phyloP scores from a whole-genome alignment of 78 protist genomes.

The Dictyostelium capitatum region DNA sequence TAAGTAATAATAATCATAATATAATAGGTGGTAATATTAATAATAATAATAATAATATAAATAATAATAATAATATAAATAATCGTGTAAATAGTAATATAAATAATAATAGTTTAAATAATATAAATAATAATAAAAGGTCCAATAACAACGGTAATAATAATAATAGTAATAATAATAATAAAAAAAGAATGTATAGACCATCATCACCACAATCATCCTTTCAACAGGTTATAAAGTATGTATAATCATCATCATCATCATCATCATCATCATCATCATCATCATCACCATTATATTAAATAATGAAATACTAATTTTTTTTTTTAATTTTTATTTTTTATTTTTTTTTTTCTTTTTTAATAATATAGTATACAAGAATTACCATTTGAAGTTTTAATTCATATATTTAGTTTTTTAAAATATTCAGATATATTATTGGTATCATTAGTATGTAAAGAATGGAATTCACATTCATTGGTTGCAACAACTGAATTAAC shows the following conservation, averaged over 20 bases:
- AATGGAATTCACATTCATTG: conserved; percentile 49
- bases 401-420: conserved; percentile 58
- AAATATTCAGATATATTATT: conserved; percentile 31
- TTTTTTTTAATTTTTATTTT: background rate
- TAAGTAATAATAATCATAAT: background rate
- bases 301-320: too few relatives aligned
- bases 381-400: conserved; percentile 59
- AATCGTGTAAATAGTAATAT: background rate
- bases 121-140: background rate
- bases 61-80: background rate
- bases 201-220: too few relatives aligned
- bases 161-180: too few relatives aligned
- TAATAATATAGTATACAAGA: conserved; percentile 33
- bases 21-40: background rate
- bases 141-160: background rate
- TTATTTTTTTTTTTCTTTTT: background rate
- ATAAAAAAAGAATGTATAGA: too few relatives aligned
- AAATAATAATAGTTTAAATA: background rate
- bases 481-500: conserved; percentile 53
- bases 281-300: too few relatives aligned
- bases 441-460: conserved; percentile 43
- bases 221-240: too few relatives aligned
- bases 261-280: too few relatives aligned
- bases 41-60: background rate
- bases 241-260: too few relatives aligned